These are phyloP conservation scores for Pleurotus cornucopiae DNA, from an alignment of 768 basidiomycete species.

Conservation along the genomic window DNA sequence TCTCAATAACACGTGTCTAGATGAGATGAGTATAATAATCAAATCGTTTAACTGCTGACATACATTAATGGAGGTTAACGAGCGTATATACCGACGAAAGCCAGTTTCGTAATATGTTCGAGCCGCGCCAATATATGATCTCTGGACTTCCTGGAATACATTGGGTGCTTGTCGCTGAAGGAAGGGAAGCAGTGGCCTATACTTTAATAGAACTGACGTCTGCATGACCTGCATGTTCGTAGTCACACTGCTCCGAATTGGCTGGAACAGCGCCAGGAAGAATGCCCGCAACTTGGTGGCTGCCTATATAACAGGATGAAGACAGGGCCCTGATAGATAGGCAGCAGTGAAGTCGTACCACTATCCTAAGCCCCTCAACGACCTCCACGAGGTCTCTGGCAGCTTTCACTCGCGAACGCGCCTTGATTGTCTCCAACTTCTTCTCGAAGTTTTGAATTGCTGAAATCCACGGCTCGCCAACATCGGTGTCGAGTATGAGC, in stretches of 20 bases:
- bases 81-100: slow-evolving; percentile 84
- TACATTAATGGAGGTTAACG: slow-evolving; percentile 77
- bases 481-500: slow-evolving; percentile 78
- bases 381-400: slow-evolving; percentile 81
- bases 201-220: slow-evolving; percentile 80
- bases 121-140: slow-evolving; percentile 78
- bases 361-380: slow-evolving; percentile 82
- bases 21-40: neutral
- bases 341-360: slow-evolving; percentile 45
- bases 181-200: slow-evolving; percentile 77
- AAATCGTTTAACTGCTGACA: slow-evolving; percentile 8
- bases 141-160: slow-evolving; percentile 84
- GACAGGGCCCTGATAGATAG: neutral
- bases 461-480: slow-evolving; percentile 85
- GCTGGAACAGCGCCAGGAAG: slow-evolving; percentile 79
- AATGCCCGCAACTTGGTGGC: slow-evolving; percentile 85
- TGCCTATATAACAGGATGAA: slow-evolving; percentile 47
- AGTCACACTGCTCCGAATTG: slow-evolving; percentile 78
- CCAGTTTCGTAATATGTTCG: slow-evolving; percentile 95
- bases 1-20: slow-evolving; percentile 69
- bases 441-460: slow-evolving; percentile 80
- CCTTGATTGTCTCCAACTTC: slow-evolving; percentile 61
- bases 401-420: slow-evolving; percentile 80
- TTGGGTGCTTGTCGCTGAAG: slow-evolving; percentile 76
- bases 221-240: slow-evolving; percentile 94